Conservation (phyloP, 2,329 filamentous ascomycete genomes). For the Trichoderma atrobrunneum region DNA sequence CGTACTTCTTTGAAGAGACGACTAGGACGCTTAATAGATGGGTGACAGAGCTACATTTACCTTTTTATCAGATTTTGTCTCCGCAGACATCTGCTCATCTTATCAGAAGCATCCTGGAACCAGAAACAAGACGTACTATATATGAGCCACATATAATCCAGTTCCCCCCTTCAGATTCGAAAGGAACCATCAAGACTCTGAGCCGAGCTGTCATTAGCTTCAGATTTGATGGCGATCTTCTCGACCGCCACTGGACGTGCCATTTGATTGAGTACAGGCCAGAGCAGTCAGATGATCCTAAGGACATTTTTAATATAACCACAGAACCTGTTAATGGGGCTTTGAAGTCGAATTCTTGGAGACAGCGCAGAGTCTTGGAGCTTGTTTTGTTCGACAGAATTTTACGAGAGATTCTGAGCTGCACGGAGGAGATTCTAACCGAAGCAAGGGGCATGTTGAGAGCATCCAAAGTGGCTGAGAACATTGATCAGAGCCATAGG, state of each 20-base stretch:
- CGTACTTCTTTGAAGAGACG: not conserved
- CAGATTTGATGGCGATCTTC: not conserved
- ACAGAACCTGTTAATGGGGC: not conserved
- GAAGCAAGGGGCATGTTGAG: not conserved
- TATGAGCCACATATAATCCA: too few relatives aligned
- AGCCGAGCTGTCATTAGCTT: not conserved
- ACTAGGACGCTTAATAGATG: not conserved
- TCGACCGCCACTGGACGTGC: not conserved
- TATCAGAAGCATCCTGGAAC: too few relatives aligned
- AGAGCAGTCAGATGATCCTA: too few relatives aligned
- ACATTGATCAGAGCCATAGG: too few relatives aligned
- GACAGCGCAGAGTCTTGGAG: not conserved
- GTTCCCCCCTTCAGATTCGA: not conserved
- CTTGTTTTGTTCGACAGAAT: not conserved
- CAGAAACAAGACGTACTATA: too few relatives aligned
- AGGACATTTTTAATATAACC: too few relatives aligned
- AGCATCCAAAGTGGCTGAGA: not conserved
- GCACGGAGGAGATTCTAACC: not conserved
- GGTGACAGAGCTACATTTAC: not conserved
- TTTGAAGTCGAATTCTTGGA: not conserved
- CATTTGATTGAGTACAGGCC: not conserved
- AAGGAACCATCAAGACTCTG: not conserved
- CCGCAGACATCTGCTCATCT: too few relatives aligned
- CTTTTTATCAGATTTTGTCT: not conserved
- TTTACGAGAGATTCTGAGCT: not conserved